Conservation (phyloP, 2,329 filamentous ascomycete genomes). For the Zymoseptoria pseudotritici region DNA sequence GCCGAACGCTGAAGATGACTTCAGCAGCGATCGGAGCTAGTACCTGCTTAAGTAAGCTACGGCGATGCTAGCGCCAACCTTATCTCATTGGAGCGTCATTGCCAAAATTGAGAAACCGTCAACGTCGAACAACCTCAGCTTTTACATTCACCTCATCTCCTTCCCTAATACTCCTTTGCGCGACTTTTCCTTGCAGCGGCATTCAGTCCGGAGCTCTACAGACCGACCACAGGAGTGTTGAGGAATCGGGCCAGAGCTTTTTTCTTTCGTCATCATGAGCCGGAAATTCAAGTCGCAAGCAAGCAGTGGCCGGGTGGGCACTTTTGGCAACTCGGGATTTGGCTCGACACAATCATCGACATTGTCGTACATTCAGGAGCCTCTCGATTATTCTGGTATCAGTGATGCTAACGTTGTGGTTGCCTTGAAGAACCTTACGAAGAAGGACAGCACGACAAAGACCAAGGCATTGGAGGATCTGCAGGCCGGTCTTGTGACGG, state of each 20-base stretch:
- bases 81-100: background rate
- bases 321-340: slow-evolving; percentile 34
- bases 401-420: slow-evolving; percentile 77
- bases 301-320: slow-evolving; percentile 52
- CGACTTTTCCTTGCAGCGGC: background rate
- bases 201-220: too few species aligned
- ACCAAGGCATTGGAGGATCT: slow-evolving; percentile 84
- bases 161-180: background rate
- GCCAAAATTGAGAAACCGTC: background rate
- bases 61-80: background rate
- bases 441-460: slow-evolving; percentile 90
- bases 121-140: background rate
- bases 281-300: slow-evolving; percentile 55
- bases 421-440: slow-evolving; percentile 83
- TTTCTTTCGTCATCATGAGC: slow-evolving; percentile 47
- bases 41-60: background rate
- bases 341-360: slow-evolving; percentile 47
- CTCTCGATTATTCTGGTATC: slow-evolving; percentile 69
- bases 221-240: too few species aligned
- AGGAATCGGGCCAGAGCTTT: too few species aligned
- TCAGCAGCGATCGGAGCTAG: background rate
- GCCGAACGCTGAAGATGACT: background rate
- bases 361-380: slow-evolving; percentile 81
- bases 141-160: background rate
- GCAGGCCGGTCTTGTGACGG: slow-evolving; percentile 53